Conservation (phyloP, 257 asterid species). For the Solanum pinnatisectum region DNA sequence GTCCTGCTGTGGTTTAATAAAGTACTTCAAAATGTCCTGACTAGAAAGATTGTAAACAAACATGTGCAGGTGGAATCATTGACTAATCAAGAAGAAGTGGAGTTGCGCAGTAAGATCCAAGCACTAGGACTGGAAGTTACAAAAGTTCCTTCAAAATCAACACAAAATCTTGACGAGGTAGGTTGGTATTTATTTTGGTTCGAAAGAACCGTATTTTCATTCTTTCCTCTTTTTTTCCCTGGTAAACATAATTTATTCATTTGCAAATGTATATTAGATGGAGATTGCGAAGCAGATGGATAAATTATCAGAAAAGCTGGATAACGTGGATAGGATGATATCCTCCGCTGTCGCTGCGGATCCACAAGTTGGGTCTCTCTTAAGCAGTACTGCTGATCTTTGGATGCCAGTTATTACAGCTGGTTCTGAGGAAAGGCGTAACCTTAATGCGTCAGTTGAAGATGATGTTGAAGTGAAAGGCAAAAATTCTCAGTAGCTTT, state of each 20-base stretch:
- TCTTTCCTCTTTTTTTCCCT: not conserved
- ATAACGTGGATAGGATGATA: conserved; percentile 70
- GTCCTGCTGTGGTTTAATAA: not conserved
- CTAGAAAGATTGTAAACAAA: not conserved
- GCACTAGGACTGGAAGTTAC: conserved; percentile 72
- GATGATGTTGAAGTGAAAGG: conserved; percentile 30
- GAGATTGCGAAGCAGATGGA: conserved; percentile 87
- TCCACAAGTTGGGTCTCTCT: conserved; percentile 60
- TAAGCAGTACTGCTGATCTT: conserved; percentile 76
- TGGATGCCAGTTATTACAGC: conserved; percentile 98
- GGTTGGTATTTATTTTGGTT: not conserved
- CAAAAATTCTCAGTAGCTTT: conserved; percentile 24
- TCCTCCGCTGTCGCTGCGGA: conserved; percentile 70
- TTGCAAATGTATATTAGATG: conserved; percentile 24
- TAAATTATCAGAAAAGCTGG: conserved; percentile 68
- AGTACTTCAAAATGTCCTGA: not conserved
- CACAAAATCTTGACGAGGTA: conserved; percentile 75
- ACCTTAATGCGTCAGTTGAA: conserved; percentile 30
- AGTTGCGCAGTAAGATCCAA: conserved; percentile 84
- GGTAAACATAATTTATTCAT: not conserved
- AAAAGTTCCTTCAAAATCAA: conserved; percentile 70
- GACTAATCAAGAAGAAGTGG: conserved; percentile 92
- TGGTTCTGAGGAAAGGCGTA: conserved; percentile 66
- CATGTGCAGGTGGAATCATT: conserved; percentile 74
- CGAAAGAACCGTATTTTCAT: not conserved